Conservation (phyloP, 164 flowering plant species). For the Vitis rupestris region DNA sequence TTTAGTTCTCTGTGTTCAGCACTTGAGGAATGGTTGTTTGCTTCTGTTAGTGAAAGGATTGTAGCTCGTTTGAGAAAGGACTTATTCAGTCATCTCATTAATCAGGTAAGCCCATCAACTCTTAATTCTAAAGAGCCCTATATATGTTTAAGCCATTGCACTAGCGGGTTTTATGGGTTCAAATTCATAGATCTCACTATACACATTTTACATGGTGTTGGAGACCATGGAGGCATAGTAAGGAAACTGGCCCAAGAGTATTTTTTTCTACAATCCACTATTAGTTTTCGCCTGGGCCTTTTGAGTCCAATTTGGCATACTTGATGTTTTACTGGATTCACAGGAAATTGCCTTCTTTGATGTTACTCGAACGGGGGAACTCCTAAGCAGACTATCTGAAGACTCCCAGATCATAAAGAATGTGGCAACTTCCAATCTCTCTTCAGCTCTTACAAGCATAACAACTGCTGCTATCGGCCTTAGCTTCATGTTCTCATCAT, state of each 20-base stretch:
- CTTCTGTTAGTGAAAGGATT: constrained; percentile 95
- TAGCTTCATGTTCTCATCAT: constrained; percentile 86
- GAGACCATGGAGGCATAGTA: too few relatives aligned
- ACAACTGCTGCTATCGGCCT: constrained; percentile 81
- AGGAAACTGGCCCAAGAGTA: too few relatives aligned
- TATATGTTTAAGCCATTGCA: too few relatives aligned
- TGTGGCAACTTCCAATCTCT: constrained; percentile 96
- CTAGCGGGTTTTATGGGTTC: too few relatives aligned
- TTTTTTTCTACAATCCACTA: neutral
- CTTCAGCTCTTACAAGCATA: constrained; percentile 83
- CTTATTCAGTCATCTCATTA: constrained; percentile 77
- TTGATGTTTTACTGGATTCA: neutral
- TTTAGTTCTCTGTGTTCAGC: constrained; percentile 82
- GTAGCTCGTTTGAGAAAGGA: constrained; percentile 87
- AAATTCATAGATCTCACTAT: too few relatives aligned
- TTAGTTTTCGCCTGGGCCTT: neutral
- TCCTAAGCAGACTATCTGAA: constrained; percentile 92
- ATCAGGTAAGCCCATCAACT: constrained; percentile 44
- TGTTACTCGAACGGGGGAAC: constrained; percentile 95
- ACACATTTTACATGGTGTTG: too few relatives aligned
- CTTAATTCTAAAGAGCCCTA: too few relatives aligned
- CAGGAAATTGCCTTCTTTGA: constrained; percentile 93
- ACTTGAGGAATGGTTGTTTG: constrained; percentile 87
- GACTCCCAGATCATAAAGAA: constrained; percentile 96
- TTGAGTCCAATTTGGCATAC: neutral